Conservation (phyloP, 2,329 filamentous ascomycete genomes). For the Aureobasidium sp. region DNA sequence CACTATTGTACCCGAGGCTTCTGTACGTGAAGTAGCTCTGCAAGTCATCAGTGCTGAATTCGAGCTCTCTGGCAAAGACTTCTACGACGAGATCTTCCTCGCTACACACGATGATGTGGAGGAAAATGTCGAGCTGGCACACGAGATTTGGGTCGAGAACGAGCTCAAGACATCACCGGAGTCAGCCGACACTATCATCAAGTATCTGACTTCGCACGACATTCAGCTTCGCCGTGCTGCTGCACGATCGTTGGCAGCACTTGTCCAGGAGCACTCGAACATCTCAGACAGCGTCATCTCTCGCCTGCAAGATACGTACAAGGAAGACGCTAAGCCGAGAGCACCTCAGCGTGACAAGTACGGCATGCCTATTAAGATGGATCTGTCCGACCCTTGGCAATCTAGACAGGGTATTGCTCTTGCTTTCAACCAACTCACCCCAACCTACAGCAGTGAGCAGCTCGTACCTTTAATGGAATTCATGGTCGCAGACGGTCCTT, state of each 20-base stretch:
- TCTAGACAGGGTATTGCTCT: constrained; percentile 79
- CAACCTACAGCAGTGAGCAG: constrained; percentile 56
- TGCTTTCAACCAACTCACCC: constrained; percentile 73
- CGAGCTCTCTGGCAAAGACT: constrained; percentile 77
- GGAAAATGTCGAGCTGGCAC: constrained; percentile 75
- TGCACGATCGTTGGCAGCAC: constrained; percentile 70
- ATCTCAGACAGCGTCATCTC: constrained; percentile 55
- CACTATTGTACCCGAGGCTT: constrained; percentile 65
- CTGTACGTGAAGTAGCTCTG: constrained; percentile 74
- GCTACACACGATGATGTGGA: constrained; percentile 83
- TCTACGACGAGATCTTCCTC: constrained; percentile 87
- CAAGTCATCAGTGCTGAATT: constrained; percentile 88
- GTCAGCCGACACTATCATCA: constrained; percentile 54
- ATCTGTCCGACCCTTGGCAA: constrained; percentile 85
- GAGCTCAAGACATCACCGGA: constrained; percentile 60
- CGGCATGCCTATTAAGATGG: constrained; percentile 86
- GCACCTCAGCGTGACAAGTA: constrained; percentile 82
- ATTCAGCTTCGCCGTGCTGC: constrained; percentile 74
- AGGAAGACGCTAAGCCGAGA: constrained; percentile 70
- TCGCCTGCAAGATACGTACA: constrained; percentile 61
- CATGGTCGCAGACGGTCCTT: constrained; percentile 72
- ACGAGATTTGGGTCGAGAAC: constrained; percentile 92
- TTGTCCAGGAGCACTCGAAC: constrained; percentile 51
- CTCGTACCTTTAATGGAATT: constrained; percentile 76
- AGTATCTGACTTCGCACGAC: constrained; percentile 73